These are phyloP conservation scores for Biscogniauxia mediterranea DNA, from an alignment of 2,329 filamentous ascomycete species.

Conservation along the genomic window DNA sequence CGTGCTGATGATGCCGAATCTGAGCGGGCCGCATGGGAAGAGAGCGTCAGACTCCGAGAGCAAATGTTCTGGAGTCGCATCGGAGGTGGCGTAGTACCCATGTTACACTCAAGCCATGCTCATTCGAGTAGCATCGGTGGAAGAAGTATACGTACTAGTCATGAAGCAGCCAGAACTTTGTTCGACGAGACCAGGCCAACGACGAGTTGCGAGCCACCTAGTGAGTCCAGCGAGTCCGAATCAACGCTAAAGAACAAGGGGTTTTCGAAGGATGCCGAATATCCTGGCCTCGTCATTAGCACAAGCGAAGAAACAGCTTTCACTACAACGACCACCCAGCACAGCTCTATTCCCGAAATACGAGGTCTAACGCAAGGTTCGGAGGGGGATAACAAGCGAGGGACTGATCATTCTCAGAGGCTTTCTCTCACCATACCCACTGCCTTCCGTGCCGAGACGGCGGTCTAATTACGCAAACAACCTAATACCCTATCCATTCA, in stretches of 20 bases:
- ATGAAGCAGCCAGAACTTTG: slow-evolving; percentile 27
- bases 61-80: slow-evolving; percentile 97
- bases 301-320: slow-evolving; percentile 2
- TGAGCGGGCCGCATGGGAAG: slow-evolving; percentile 89
- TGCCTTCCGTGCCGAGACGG: slow-evolving; percentile 20
- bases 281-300: slow-evolving; percentile 3
- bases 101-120: slow-evolving; percentile 32
- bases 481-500: slow-evolving; percentile 14
- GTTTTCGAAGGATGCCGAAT: slow-evolving; percentile 1
- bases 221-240: slow-evolving; percentile 13
- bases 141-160: slow-evolving; percentile 35
- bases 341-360: neutral
- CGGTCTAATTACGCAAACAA: slow-evolving; percentile 14
- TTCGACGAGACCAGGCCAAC: slow-evolving; percentile 10
- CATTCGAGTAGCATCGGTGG: slow-evolving; percentile 26
- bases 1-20: slow-evolving; percentile 79
- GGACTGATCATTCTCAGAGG: slow-evolving; percentile 30
- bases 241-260: slow-evolving; percentile 7
- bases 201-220: slow-evolving; percentile 8
- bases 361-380: slow-evolving; percentile 13
- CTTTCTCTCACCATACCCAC: slow-evolving; percentile 39
- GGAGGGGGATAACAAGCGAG: slow-evolving; percentile 22
- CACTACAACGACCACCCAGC: neutral
- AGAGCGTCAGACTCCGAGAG: slow-evolving; percentile 83
- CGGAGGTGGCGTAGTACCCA: slow-evolving; percentile 84